Percentiles rank a stretch among this genome's conserved stretches.
phyloP scores from a whole-genome alignment of 768 basidiomycete species.

The Lentinula guzmanii region DNA sequence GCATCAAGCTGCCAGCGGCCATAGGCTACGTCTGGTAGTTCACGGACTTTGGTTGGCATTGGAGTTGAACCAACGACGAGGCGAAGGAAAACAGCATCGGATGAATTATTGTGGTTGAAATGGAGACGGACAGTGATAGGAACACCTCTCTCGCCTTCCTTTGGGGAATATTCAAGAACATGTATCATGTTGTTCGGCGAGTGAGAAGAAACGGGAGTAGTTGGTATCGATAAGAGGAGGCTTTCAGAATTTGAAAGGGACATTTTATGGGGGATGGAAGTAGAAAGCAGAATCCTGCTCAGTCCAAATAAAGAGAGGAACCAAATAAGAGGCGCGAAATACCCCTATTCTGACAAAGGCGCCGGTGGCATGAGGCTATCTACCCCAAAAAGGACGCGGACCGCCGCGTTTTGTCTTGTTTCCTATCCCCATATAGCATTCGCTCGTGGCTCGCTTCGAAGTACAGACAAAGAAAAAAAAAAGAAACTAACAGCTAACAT shows the following conservation, averaged over 20 bases:
- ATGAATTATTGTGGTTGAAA: slow-evolving; percentile 43
- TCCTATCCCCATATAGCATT: background rate
- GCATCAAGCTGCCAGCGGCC: slow-evolving; percentile 65
- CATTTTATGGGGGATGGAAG: slow-evolving; percentile 3
- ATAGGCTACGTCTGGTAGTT: slow-evolving; percentile 37
- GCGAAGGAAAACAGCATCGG: slow-evolving; percentile 57
- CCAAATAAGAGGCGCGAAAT: background rate
- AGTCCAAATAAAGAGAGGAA: background rate
- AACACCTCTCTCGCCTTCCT: slow-evolving; percentile 57
- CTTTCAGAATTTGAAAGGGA: background rate
- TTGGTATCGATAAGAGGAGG: slow-evolving; percentile 3
- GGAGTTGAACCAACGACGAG: slow-evolving; percentile 69
- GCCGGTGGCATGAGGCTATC: background rate
- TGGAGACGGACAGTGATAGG: slow-evolving; percentile 61
- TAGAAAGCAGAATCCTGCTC: background rate
- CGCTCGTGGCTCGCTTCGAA: background rate
- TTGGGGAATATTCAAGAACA: slow-evolving; percentile 60
- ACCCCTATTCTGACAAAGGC: background rate
- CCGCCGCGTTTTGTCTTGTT: slow-evolving; percentile 6
- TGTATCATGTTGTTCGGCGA: slow-evolving; percentile 36
- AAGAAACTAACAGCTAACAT: slow-evolving; percentile 35
- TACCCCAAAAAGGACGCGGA: background rate
- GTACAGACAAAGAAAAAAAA: background rate
- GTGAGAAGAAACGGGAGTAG: slow-evolving; percentile 36
- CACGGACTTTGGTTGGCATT: slow-evolving; percentile 59